Evolutionary conservation across 2,329 filamentous ascomycete species (phyloP).

Genomic region (Paracoccidioides brasiliensis): DNA sequence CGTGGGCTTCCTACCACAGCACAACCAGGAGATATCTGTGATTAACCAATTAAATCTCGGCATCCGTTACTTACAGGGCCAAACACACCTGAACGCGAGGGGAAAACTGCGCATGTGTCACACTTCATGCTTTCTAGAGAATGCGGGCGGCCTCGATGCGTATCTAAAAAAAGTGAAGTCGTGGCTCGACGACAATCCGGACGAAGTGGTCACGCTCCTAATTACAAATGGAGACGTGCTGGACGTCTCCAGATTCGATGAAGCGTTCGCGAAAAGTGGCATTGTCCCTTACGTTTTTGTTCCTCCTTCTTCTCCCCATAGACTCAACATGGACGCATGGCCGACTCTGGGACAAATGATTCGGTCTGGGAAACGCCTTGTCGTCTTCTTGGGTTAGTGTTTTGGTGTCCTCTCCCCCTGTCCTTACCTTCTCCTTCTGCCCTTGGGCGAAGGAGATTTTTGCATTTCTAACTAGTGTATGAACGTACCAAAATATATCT

Average conservation of each 20-base stretch:
- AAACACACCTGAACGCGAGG: constrained; percentile 42
- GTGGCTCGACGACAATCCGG: constrained; percentile 46
- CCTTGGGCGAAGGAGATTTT: neutral
- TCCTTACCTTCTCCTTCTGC: neutral
- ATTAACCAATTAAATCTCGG: constrained; percentile 47
- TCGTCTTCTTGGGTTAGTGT: constrained; percentile 31
- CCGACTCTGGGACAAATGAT: constrained; percentile 33
- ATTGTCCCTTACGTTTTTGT: constrained; percentile 26
- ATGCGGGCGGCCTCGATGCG: constrained; percentile 43
- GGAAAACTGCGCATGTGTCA: constrained; percentile 50
- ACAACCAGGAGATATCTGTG: constrained; percentile 50
- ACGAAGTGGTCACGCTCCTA: constrained; percentile 51
- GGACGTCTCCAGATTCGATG: constrained; percentile 20
- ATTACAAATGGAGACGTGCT: constrained; percentile 47
- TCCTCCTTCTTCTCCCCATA: constrained; percentile 19
- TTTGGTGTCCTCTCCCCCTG: neutral
- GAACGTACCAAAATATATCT: neutral
- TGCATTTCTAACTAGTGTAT: neutral
- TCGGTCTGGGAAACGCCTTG: constrained; percentile 27
- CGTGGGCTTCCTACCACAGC: constrained; percentile 39
- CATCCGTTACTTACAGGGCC: constrained; percentile 51
- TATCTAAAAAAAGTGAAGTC: constrained; percentile 46
- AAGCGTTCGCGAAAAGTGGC: constrained; percentile 21
- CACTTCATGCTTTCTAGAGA: constrained; percentile 46
- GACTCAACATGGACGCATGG: constrained; percentile 27